phyloP scores from a whole-genome alignment of 1,139 yeast genomes.

The Pichia sp. region DNA sequence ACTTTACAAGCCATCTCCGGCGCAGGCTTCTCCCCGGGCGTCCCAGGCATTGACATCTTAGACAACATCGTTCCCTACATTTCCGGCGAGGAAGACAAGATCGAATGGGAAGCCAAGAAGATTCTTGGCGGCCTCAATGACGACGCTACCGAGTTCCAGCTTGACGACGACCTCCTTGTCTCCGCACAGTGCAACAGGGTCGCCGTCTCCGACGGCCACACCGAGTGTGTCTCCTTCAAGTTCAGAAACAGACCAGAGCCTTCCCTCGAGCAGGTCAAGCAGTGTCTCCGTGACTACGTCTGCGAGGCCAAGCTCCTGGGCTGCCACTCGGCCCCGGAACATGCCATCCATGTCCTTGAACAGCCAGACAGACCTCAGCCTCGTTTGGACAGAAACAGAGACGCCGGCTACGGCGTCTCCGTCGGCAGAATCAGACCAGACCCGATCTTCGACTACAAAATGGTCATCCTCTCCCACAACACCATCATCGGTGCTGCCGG shows the following conservation, averaged over 20 bases:
- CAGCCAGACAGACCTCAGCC: conserved; percentile 97
- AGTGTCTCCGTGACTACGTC: conserved; percentile 64
- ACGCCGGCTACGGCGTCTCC: conserved; percentile 87
- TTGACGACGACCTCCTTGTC: conserved; percentile 72
- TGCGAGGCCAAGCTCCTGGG: conserved; percentile 77
- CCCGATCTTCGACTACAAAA: conserved; percentile 87
- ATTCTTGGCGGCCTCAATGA: conserved; percentile 64
- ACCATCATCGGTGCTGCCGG: conserved; percentile 99
- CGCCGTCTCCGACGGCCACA: conserved; percentile 96
- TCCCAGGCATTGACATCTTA: conserved; percentile 86
- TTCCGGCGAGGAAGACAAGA: conserved; percentile 96
- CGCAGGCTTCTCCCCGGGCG: conserved; percentile 98
- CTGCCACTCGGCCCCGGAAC: conserved; percentile 90
- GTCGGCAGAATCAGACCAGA: conserved; percentile 95
- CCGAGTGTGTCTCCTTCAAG: conserved; percentile 86
- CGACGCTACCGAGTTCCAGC: conserved; percentile 54
- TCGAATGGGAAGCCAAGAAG: conserved; percentile 97
- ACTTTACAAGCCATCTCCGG: conserved; percentile 98
- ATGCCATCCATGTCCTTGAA: conserved; percentile 86
- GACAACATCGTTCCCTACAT: conserved; percentile 94
- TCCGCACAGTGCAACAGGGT: conserved; percentile 97
- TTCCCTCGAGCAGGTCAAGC: conserved; percentile 71
- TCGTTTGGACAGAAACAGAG: conserved; percentile 93
- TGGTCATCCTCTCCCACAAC: conserved; percentile 94
- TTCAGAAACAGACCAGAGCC: conserved; percentile 84